Evolutionary conservation across 768 basidiomycete genomes (phyloP), one percentile per base, ranked within the genome.

Genomic region (Pholiota molesta): DNA sequence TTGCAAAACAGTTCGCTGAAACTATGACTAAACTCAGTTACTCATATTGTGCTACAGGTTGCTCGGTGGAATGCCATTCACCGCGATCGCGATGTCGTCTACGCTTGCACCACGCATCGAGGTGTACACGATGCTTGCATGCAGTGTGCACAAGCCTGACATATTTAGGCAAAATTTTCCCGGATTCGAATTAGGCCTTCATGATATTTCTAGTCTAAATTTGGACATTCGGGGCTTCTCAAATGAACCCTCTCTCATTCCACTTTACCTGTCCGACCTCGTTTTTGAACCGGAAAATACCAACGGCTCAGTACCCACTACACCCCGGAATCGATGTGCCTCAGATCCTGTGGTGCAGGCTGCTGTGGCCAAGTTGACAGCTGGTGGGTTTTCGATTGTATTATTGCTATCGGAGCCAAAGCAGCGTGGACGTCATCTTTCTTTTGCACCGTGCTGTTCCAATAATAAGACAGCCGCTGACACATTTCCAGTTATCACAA

Each of bases 291-390:
- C 40, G 28, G 31, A 40, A 16, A 23, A 53, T 49, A 37, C 53
- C 40, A 55, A 52, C 21, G 55, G 62, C 28, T 51, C 56, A 5
- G 57, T n/a, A 14, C 60, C 58, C 39, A 62, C 57, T 29, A 62
- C 54, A 21, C 66, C 42, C 17, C n/a, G 62, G 13, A 72, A 65
- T 52, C 68, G 72, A 4, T 94, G 92, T 68, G 81, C 83, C 9
- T 74, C 83, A 1, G 91, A 94, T 67, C 91, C 92, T 1, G 81
- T 82, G 9, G 89, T 94, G 0, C 85, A 86, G 72, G 89, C 88
- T n/a, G 83, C 81, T 8, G 89, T 88, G 10, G 89, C 91, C 16
- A 85, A 80, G 67, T 75, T 93, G 23, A 80, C 80, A 45, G 81
- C 89, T 66, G 80, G 90, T 89, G 65, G 55, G 85, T 74, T 21